Percentiles rank a stretch among this genome's conserved stretches.
Conservation (phyloP, 2,329 filamentous ascomycete genomes). For the Calycina marina region DNA sequence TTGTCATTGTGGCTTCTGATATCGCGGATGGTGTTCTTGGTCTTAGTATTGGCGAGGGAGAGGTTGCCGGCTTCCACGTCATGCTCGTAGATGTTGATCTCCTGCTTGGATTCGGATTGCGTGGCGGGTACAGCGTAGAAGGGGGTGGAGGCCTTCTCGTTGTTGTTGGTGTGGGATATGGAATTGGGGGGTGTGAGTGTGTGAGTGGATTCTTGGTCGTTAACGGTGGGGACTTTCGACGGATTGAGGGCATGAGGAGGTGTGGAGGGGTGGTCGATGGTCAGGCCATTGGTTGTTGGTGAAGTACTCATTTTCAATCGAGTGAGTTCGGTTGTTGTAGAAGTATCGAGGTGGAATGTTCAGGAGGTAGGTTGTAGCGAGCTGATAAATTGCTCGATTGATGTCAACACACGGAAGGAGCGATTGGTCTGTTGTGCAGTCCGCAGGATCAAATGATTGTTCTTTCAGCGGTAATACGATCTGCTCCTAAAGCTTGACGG, state of each 20-base stretch:
- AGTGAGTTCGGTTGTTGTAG: no score
- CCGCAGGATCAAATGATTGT: no score
- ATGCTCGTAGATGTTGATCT: conserved; percentile 11
- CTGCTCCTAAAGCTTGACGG: no score
- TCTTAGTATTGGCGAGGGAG: conserved; percentile 4
- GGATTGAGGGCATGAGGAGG: background rate
- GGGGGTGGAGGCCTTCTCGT: background rate
- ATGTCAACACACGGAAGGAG: no score
- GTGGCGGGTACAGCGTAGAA: background rate
- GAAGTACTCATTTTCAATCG: no score
- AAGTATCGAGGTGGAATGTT: no score
- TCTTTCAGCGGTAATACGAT: no score
- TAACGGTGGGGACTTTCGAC: background rate
- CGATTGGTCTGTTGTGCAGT: no score
- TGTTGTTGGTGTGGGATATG: background rate
- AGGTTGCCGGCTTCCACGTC: conserved; percentile 12
- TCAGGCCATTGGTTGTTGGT: background rate
- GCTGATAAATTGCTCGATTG: no score
- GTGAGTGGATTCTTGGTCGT: background rate
- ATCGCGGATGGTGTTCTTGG: background rate
- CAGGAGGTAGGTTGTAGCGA: no score
- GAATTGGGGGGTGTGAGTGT: background rate
- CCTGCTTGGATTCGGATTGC: conserved; percentile 11
- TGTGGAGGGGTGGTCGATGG: background rate
- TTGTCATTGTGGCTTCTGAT: conserved; percentile 25